Evolutionary conservation across 2,329 filamentous ascomycete genomes (phyloP), one percentile per base, ranked within the genome.

Genomic region (Erysiphe neolycopersici): DNA sequence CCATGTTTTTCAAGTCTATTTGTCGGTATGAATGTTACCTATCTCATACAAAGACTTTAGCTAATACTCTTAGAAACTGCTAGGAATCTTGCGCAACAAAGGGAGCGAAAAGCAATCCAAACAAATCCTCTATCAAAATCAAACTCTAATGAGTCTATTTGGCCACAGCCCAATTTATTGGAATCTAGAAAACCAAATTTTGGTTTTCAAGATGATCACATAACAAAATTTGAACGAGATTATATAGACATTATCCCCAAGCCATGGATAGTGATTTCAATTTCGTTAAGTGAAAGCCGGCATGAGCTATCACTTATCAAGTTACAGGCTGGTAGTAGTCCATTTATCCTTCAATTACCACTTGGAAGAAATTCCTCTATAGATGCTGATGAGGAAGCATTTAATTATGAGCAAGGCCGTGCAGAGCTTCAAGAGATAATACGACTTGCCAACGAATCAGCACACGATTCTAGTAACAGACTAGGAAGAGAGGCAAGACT

Each of bases 241-340:
- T 93, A 84, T 52, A 68, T 94, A 42, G 80, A 94, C 53, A 78
- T 87, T 42, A 73, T 98, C 5, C 91, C 89, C 0, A 61, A 65
- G 35, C 65, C 68, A 6, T 98, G 89, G 89, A 83, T 75, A 40
- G 79, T 85, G 1, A 64, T 98, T 10, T 95, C 85, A 0, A 63
- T 98, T 38, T 79, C 79, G 0, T 61, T 98, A 14, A 89, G 79
- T 54, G 80, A 92, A 43, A 77, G 76, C 50, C 71, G 68, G 35
- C 79, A 82, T 44, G 89, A 95, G 55, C 69, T 98, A 4, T 84
- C 81, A 51, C 76, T 95, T 48, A 85, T 82, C n/a, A 83, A 83
- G 52, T 73, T 93, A 31, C 75, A 81, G 48, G 67, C 74, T 10
- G 74, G 73, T 1, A 70, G 79, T 42, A 73, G 71, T 22, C 89